These are phyloP conservation scores for Emmonsia crescens DNA, from an alignment of 2,329 filamentous ascomycete genomes.

Conservation along the genomic window DNA sequence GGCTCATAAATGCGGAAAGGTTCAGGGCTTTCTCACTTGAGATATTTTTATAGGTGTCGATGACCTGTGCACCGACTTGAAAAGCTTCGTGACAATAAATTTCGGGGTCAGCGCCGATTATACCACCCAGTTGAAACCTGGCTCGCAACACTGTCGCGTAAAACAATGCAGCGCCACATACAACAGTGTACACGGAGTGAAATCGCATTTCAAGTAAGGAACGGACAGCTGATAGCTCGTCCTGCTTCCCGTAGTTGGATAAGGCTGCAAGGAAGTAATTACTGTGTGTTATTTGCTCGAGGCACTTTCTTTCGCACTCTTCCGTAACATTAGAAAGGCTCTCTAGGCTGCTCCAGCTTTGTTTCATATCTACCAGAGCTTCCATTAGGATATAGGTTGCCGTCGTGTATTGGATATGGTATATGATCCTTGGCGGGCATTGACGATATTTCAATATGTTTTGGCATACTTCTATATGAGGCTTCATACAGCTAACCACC, in stretches of 20 bases:
- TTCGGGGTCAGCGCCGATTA: neutral
- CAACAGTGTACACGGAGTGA: conserved; percentile 2
- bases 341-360: conserved; percentile 6
- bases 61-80: conserved; percentile 1
- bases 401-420: conserved; percentile 11
- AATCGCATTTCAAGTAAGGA: conserved; percentile 11
- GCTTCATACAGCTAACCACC: conserved; percentile 4
- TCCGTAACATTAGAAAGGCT: conserved; percentile 7
- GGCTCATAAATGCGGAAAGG: neutral
- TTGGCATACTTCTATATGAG: conserved; percentile 10
- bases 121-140: neutral
- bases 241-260: neutral
- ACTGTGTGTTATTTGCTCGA: conserved; percentile 6
- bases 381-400: conserved; percentile 9
- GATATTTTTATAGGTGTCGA: neutral
- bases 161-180: conserved; percentile 8
- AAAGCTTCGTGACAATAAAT: neutral
- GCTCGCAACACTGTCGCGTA: conserved; percentile 7
- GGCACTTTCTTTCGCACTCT: conserved; percentile 9
- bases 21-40: neutral
- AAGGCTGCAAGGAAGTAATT: conserved; percentile 3
- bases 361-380: conserved; percentile 8
- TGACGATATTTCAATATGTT: conserved; percentile 6
- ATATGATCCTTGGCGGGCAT: conserved; percentile 11
- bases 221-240: conserved; percentile 4